These are phyloP conservation scores for Verticillium dahliae DNA, from an alignment of 2,329 filamentous ascomycete species.

Conservation along the genomic window DNA sequence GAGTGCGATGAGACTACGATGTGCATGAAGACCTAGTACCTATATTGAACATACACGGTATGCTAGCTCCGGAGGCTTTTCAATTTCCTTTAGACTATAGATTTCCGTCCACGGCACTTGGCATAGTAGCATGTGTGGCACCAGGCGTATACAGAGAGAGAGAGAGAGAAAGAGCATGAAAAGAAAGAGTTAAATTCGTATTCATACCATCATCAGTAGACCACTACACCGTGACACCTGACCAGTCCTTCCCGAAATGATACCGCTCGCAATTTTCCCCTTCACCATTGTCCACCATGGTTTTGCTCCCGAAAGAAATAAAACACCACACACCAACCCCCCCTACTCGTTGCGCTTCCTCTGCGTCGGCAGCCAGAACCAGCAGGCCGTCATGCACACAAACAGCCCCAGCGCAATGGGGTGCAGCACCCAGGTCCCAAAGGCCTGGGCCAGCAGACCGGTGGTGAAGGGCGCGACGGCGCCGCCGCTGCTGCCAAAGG, in stretches of 20 bases:
- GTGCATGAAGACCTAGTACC: neutral
- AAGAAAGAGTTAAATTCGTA: too few relatives aligned
- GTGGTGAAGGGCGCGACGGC: constrained; percentile 62
- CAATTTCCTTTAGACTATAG: neutral
- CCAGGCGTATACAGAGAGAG: neutral
- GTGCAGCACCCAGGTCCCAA: constrained; percentile 57
- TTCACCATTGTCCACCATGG: too few relatives aligned
- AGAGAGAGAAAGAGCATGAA: too few relatives aligned
- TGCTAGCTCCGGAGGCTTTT: neutral
- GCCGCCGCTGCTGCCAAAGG: constrained; percentile 63
- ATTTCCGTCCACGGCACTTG: neutral
- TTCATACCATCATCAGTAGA: too few relatives aligned
- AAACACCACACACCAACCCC: too few relatives aligned
- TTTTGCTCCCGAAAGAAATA: too few relatives aligned
- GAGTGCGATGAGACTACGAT: neutral
- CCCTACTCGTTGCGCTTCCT: constrained; percentile 53
- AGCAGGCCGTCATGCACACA: constrained; percentile 57
- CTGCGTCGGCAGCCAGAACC: constrained; percentile 51
- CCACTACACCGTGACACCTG: too few relatives aligned
- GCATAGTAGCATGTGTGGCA: neutral
- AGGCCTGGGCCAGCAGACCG: constrained; percentile 54
- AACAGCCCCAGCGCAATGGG: constrained; percentile 64
- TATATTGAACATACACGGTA: too few relatives aligned
- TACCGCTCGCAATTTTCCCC: too few relatives aligned
- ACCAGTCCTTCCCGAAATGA: too few relatives aligned